A percentile compares a stretch with the other conserved stretches of the same genome.
phyloP scores from a whole-genome alignment of 495 filamentous ascomycete species.

The Geopyxis carbonaria region DNA sequence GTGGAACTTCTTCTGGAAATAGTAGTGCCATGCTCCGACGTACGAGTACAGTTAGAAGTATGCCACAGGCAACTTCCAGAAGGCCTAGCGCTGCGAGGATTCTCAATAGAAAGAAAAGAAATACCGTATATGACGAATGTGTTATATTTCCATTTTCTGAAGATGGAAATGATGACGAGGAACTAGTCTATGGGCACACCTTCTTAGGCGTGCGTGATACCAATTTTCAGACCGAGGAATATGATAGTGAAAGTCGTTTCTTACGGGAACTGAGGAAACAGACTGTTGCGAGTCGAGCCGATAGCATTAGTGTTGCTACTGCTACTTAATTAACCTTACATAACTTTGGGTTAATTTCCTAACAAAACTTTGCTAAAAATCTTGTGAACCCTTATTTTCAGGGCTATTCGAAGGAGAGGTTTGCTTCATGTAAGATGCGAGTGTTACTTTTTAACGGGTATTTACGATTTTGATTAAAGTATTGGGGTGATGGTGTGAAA shows the following conservation, averaged over 20 bases:
- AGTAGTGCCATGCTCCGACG: background rate
- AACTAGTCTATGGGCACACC: background rate
- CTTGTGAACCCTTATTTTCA: too few relatives aligned
- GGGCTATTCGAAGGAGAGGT: too few relatives aligned
- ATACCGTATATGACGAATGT: conserved; percentile 9
- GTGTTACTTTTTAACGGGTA: too few relatives aligned
- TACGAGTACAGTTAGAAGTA: background rate
- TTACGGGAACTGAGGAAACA: background rate
- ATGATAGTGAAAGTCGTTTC: conserved; percentile 1
- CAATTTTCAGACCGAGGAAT: background rate
- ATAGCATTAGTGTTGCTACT: too few relatives aligned
- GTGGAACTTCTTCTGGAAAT: background rate
- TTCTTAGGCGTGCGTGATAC: too few relatives aligned
- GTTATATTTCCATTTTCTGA: conserved; percentile 8
- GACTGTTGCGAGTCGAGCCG: too few relatives aligned
- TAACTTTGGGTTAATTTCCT: too few relatives aligned
- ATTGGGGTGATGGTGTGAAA: too few relatives aligned
- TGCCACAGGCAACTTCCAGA: conserved; percentile 3
- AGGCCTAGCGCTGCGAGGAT: conserved; percentile 1
- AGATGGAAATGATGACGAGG: conserved; percentile 2
- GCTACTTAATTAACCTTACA: too few relatives aligned
- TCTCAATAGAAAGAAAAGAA: conserved; percentile 1
- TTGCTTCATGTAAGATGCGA: too few relatives aligned
- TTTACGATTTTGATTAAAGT: too few relatives aligned
- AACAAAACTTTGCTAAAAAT: too few relatives aligned